Evolutionary conservation across 257 asterid species (phyloP), one percentile per base, ranked within the genome.

Genomic region (Scutellaria galericulata): DNA sequence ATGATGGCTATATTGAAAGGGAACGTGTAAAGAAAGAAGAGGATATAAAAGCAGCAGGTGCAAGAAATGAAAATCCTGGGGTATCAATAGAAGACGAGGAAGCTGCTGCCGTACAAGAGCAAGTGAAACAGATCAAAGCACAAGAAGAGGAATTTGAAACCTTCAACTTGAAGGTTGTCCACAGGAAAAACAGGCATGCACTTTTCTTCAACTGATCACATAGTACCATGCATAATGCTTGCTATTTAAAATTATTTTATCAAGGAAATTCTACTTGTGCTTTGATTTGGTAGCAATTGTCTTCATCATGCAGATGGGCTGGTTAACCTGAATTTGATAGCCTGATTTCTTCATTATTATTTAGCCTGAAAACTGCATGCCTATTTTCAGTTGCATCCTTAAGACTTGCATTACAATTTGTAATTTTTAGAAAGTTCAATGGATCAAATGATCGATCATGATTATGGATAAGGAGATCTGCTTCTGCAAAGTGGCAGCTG

Each of bases 131-230:
- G 87, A 93, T 93, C 73, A 93, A 88, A 85, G 92, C 95, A 66
- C 97, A 93, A 71, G 98, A 93, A 84, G 97, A 88, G 54, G 98
- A 93, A 76, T 93, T 93, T 73, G 98, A 93, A 79, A 90, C 97
- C 77, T 93, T 93, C 75, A 80, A 87, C 73, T 88, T 93, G 79
- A 93, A 93, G 86, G 88, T 93, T 79, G 97, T 93, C 77, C 98
- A 93, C 83, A 76, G 98, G 83, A 93, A 93, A 85, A 93, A 93
- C 89, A 93, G 98, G 98, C 78, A 87, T 44, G 84, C 64, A 42
- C 9, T 53, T 55, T 24, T 48, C 57, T 14, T 68, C 13, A 48
- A 4, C 7, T 72, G 47, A 74, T 50, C 42, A 63, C 66, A 39
- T 57, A 53, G 61, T 48, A 67, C 37, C 12, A 35, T 71, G 68